Evolutionary conservation across 306 rosid species (phyloP), one percentile per base, ranked within the genome.

Genomic region (Neltuma alba): DNA sequence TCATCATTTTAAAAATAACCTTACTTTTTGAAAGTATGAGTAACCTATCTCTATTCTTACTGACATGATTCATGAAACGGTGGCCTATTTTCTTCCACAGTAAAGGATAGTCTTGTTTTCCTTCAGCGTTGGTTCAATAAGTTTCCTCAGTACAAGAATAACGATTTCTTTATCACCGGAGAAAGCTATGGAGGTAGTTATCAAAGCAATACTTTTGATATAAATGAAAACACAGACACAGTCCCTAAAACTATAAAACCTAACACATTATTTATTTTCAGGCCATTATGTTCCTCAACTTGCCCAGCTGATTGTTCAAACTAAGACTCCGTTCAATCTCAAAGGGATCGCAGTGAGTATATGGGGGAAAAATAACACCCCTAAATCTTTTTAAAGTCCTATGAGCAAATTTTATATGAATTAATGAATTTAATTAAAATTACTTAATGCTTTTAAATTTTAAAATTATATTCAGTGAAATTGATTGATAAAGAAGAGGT

Each of bases 201-300:
- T 40, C 44, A 40, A 14, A 23, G 50, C 6, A 9, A 0, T 23
- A 27, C 64, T 34, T 52, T 36, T 16, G 36, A 48, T 57, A 33
- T 50, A 6, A 20, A 75, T 47, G 20, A 30, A 14, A 0, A 15
- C 37, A 36, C 27, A 21, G n/a, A 9, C 47, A 8, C 13, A 42
- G 3, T 10, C 48, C 18, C 31, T 80, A 73, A 58, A 48, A 76
- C 16, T 48, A 4, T 6, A 65, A 9, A 44, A 36, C 9, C 20
- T 76, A 70, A 77, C 20, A 25, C 15, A 13, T 25, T 8, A 4
- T 74, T 76, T 77, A 6, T 5, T 70, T 62, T 55, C 86, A 91
- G 95, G 97, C 1, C 97, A 92, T 80, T 92, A 89, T 73, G 93
- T 84, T 12, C 97, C 97, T 3, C 89, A 92, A 58, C 92, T 92